These are phyloP conservation scores for Medicago lupulina DNA, from an alignment of 306 rosid genomes.

Conservation along the genomic window DNA sequence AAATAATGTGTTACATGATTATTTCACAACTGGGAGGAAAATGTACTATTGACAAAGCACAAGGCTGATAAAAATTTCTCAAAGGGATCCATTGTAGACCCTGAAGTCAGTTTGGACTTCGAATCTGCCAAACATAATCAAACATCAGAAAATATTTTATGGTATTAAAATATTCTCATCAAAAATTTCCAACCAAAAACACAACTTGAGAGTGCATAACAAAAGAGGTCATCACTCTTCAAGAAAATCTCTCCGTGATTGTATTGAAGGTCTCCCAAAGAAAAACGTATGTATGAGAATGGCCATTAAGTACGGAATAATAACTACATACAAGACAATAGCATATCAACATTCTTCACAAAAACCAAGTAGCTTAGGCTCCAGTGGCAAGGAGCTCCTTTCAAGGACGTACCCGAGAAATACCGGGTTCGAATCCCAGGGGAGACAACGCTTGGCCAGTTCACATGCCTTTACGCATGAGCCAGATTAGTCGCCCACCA, in stretches of 20 bases:
- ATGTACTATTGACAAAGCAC: background rate
- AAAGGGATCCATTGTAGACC: too few relatives aligned
- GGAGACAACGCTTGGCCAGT: too few relatives aligned
- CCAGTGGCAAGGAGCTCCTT: too few relatives aligned
- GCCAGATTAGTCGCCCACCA: too few relatives aligned
- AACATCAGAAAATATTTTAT: too few relatives aligned
- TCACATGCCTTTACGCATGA: too few relatives aligned
- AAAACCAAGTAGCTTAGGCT: too few relatives aligned
- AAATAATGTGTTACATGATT: background rate
- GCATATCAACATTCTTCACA: background rate
- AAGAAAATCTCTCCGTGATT: background rate
- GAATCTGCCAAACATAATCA: background rate
- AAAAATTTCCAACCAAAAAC: too few relatives aligned
- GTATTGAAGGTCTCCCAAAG: background rate
- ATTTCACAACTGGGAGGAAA: background rate
- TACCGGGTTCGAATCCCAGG: too few relatives aligned
- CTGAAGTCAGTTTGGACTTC: too few relatives aligned
- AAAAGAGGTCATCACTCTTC: background rate
- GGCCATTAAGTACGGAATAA: background rate
- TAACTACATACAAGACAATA: background rate
- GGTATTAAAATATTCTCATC: too few relatives aligned
- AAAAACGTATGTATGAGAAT: background rate
- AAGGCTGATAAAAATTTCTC: background rate
- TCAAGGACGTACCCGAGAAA: too few relatives aligned
- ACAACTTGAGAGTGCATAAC: background rate